A percentile compares a stretch with the other conserved stretches of the same genome.
Conservation (phyloP, 345 rosid genomes). For the Salix udensis region DNA sequence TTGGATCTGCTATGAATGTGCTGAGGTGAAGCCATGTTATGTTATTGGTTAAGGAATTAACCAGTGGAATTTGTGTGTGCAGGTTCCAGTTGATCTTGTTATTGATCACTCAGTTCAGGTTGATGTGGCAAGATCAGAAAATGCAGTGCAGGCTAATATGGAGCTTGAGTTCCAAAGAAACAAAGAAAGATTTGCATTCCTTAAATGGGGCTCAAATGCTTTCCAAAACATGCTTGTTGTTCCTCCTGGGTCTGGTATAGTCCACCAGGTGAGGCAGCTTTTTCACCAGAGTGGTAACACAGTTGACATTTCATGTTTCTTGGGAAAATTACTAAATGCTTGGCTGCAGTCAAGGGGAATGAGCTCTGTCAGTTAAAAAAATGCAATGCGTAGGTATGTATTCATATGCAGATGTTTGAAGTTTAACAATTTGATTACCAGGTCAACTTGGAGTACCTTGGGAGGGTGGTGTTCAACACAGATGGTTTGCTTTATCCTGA, state of each 20-base stretch:
- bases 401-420: not conserved
- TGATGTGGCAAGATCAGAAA: constrained; percentile 86
- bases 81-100: constrained; percentile 98
- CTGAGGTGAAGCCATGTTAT: not conserved
- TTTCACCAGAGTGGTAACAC: not conserved
- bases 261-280: constrained; percentile 64
- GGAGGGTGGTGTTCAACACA: constrained; percentile 83
- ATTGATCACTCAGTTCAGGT: constrained; percentile 96
- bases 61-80: constrained; percentile 6
- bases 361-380: not conserved
- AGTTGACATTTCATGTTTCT: not conserved
- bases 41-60: not conserved
- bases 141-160: constrained; percentile 93
- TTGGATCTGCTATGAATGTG: not conserved
- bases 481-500: constrained; percentile 80
- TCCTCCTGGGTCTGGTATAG: constrained; percentile 96
- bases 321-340: not conserved
- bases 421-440: constrained; percentile 27
- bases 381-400: not conserved
- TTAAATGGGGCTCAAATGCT: constrained; percentile 94
- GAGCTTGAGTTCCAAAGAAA: constrained; percentile 81
- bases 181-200: constrained; percentile 88
- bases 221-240: constrained; percentile 92
- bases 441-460: constrained; percentile 92
- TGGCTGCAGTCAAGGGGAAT: not conserved